Conservation (phyloP, 768 basidiomycete genomes). For the Pulveroboletus sp. region DNA sequence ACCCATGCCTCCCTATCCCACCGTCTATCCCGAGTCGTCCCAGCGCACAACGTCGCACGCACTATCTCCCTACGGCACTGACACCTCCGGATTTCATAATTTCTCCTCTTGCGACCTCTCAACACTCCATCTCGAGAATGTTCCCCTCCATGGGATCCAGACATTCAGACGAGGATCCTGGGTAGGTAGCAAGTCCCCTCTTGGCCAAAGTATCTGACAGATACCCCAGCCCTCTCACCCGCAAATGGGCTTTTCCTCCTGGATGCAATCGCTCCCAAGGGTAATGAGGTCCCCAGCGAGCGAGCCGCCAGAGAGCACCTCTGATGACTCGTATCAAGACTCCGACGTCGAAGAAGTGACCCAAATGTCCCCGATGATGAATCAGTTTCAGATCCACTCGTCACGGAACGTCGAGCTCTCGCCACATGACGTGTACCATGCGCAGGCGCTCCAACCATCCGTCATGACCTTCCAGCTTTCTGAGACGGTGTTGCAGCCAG, state of each 20-base stretch:
- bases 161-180: slow-evolving; percentile 22
- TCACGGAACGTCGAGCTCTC: slow-evolving; percentile 6
- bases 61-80: slow-evolving; percentile 13
- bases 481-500: slow-evolving; percentile 17
- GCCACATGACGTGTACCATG: slow-evolving; percentile 2
- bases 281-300: slow-evolving; percentile 26
- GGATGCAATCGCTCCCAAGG: slow-evolving; percentile 12
- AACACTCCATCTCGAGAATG: slow-evolving; percentile 7
- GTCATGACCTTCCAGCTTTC: slow-evolving; percentile 32
- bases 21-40: slow-evolving; percentile 28
- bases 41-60: slow-evolving; percentile 28
- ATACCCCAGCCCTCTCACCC: slow-evolving; percentile 16
- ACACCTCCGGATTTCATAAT: slow-evolving; percentile 8
- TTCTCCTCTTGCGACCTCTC: slow-evolving; percentile 11
- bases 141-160: slow-evolving; percentile 10
- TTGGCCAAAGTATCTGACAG: slow-evolving; percentile 15
- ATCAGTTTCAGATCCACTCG: slow-evolving; percentile 26
- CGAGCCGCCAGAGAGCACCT: slow-evolving; percentile 27
- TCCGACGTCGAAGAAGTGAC: slow-evolving; percentile 25
- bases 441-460: slow-evolving; percentile 20
- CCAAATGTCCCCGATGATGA: slow-evolving; percentile 31
- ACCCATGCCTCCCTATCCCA: not conserved
- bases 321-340: slow-evolving; percentile 27
- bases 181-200: slow-evolving; percentile 15
- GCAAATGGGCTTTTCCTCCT: slow-evolving; percentile 10